Conservation (phyloP, 2,329 filamentous ascomycete genomes). For the Furcasterigmium sp. region DNA sequence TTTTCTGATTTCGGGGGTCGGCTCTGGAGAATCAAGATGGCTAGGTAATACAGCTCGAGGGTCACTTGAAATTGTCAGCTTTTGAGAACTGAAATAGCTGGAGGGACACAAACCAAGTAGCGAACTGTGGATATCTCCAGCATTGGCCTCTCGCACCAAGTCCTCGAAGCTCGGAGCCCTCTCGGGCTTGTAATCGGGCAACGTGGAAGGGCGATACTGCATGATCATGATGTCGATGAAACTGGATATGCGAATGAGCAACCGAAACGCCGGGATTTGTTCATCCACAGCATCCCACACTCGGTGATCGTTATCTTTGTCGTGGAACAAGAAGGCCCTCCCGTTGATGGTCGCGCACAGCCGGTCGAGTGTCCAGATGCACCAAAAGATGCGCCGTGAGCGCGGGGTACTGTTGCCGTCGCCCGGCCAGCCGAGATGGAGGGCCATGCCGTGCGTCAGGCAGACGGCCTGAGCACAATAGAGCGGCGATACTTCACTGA, state of each 20-base stretch:
- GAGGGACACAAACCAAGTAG: conserved; percentile 11
- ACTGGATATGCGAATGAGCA: conserved; percentile 15
- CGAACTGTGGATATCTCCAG: background rate
- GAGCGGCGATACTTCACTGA: conserved; percentile 11
- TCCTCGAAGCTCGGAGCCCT: conserved; percentile 10
- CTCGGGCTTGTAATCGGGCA: conserved; percentile 7
- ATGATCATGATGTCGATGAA: conserved; percentile 15
- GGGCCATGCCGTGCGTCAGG: conserved; percentile 16
- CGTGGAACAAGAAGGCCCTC: conserved; percentile 16
- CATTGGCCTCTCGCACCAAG: conserved; percentile 6
- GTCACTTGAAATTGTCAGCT: too few relatives aligned
- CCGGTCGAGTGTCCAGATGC: conserved; percentile 17
- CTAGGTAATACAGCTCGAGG: conserved; percentile 16
- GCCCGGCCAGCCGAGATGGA: conserved; percentile 17
- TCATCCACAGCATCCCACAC: conserved; percentile 13
- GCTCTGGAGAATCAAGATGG: conserved; percentile 14
- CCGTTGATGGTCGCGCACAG: conserved; percentile 17
- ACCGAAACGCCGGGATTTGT: conserved; percentile 15
- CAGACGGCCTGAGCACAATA: conserved; percentile 16
- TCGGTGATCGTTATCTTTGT: conserved; percentile 14
- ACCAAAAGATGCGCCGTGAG: conserved; percentile 16
- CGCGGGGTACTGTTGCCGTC: conserved; percentile 12
- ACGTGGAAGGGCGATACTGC: conserved; percentile 15
- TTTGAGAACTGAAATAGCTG: background rate
- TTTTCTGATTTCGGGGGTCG: conserved; percentile 8